phyloP scores from a whole-genome alignment of 768 basidiomycete species.

The Baorangia bicolor region DNA sequence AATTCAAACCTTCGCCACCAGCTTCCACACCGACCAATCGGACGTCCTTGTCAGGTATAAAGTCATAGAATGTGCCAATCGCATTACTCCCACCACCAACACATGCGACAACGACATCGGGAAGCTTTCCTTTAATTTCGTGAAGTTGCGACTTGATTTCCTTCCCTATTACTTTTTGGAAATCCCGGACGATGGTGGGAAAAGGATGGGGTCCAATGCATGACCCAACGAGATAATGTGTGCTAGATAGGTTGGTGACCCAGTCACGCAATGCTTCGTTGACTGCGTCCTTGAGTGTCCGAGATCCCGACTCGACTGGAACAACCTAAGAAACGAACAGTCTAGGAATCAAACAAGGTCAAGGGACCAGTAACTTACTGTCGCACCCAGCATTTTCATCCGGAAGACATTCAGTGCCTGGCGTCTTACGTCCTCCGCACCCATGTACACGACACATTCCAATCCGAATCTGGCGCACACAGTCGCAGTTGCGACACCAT shows the following conservation, averaged over 20 bases:
- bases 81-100: constrained; percentile 98
- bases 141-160: constrained; percentile 91
- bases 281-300: constrained; percentile 96
- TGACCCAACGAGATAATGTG: constrained; percentile 96
- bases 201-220: constrained; percentile 98
- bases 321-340: constrained; percentile 61
- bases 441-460: constrained; percentile 98
- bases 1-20: constrained; percentile 81
- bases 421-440: constrained; percentile 92
- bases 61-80: constrained; percentile 97
- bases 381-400: constrained; percentile 95
- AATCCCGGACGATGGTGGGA: constrained; percentile 98
- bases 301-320: constrained; percentile 89
- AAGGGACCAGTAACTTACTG: constrained; percentile 42
- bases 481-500: constrained; percentile 98
- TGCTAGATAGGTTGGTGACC: constrained; percentile 93
- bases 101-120: constrained; percentile 93
- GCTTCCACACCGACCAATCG: constrained; percentile 94
- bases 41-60: constrained; percentile 85
- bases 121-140: constrained; percentile 75
- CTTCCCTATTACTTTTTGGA: constrained; percentile 91
- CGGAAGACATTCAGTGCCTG: constrained; percentile 98
- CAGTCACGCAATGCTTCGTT: constrained; percentile 99
- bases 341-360: neutral
- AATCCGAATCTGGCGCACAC: constrained; percentile 96